A percentile compares a stretch with the other conserved stretches of the same genome.
phyloP scores from a whole-genome alignment of 148 eudicot species.

The Chenopodium suecicum region DNA sequence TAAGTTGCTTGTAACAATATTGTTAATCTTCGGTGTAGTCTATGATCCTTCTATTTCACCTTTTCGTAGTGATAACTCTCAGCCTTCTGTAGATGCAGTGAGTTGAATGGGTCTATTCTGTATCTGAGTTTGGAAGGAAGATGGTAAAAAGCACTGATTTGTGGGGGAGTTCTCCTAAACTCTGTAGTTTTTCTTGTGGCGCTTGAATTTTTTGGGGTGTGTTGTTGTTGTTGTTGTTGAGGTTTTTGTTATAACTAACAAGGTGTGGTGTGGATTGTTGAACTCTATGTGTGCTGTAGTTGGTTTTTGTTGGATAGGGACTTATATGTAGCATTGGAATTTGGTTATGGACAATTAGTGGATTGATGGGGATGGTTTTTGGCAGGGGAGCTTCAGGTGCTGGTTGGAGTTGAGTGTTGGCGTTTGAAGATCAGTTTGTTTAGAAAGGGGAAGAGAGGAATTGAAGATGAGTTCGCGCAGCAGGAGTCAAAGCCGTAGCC shows the following conservation, averaged over 20 bases:
- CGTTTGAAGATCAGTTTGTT: constrained; percentile 39
- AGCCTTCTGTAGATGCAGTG: constrained; percentile 30
- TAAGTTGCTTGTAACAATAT: neutral
- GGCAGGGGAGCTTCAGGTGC: constrained; percentile 47
- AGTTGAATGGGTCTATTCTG: constrained; percentile 22
- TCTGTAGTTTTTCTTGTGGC: constrained; percentile 25
- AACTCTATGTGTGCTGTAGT: constrained; percentile 24
- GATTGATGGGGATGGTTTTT: constrained; percentile 52
- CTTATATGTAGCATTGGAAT: constrained; percentile 31
- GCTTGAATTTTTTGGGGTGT: constrained; percentile 29
- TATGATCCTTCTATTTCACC: neutral
- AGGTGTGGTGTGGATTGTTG: constrained; percentile 45
- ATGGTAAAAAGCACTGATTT: constrained; percentile 5
- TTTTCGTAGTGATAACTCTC: constrained; percentile 4
- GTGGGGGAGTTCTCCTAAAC: constrained; percentile 28
- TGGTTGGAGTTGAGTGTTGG: constrained; percentile 56
- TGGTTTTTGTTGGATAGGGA: constrained; percentile 41
- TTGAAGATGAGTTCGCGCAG: constrained; percentile 73
- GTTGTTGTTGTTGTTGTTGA: constrained; percentile 25
- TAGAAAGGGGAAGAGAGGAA: constrained; percentile 40
- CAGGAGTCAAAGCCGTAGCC: constrained; percentile 42
- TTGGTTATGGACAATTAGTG: constrained; percentile 33
- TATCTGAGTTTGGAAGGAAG: constrained; percentile 25
- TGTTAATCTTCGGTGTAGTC: neutral
- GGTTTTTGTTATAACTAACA: constrained; percentile 22